A percentile compares a stretch with the other conserved stretches of the same genome.
Conservation (phyloP, 306 rosid genomes). For the Sicyos baderoa region DNA sequence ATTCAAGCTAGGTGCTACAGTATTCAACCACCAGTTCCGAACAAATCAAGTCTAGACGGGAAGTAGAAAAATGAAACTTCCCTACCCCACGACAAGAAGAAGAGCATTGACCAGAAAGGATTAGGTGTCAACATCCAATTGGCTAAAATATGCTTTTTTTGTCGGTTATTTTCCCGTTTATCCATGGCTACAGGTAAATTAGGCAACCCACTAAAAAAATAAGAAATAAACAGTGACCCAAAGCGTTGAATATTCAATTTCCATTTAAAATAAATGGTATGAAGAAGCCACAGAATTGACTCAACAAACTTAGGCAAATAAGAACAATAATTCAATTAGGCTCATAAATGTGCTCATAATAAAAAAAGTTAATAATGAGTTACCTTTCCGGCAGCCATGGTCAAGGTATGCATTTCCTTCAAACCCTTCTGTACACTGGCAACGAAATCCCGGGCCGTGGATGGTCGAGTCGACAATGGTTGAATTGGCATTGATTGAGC, state of each 20-base stretch:
- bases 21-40: too few species aligned
- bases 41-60: too few species aligned
- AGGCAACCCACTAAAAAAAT: neutral
- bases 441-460: slow-evolving; percentile 32
- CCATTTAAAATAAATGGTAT: neutral
- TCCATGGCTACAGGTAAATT: neutral
- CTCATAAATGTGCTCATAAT: too few species aligned
- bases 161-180: neutral
- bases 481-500: slow-evolving; percentile 31
- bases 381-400: slow-evolving; percentile 62
- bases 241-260: slow-evolving; percentile 1
- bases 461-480: neutral
- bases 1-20: too few species aligned
- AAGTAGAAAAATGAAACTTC: too few species aligned
- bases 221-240: neutral
- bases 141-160: neutral
- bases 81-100: too few species aligned
- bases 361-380: slow-evolving; percentile 23
- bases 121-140: neutral
- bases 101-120: too few species aligned
- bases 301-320: too few species aligned
- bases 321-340: too few species aligned
- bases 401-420: slow-evolving; percentile 62
- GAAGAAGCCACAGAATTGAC: too few species aligned
- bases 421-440: slow-evolving; percentile 44